Conservation (phyloP, 192 early-diverging fungal species). For the Chytriomyces sp. region DNA sequence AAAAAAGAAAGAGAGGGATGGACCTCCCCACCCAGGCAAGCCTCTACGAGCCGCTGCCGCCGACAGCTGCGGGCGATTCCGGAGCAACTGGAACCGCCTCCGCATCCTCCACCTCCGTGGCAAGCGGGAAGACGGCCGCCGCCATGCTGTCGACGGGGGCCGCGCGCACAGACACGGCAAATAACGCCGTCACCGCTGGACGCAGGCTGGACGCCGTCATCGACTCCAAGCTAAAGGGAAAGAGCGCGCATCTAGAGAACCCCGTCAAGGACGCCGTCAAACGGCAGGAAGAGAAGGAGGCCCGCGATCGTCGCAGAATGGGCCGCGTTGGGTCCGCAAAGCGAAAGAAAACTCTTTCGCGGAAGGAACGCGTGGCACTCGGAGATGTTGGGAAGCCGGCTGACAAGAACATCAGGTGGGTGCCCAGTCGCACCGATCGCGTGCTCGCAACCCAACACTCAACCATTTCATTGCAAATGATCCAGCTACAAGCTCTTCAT, state of each 20-base stretch:
- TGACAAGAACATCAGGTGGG: slow-evolving; percentile 39
- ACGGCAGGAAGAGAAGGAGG: background rate
- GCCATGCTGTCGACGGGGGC: background rate
- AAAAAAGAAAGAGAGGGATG: background rate
- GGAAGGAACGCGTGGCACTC: slow-evolving; percentile 62
- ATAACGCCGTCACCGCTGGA: background rate
- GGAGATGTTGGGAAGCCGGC: slow-evolving; percentile 65
- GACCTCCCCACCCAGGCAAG: background rate
- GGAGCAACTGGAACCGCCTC: background rate
- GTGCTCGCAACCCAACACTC: background rate
- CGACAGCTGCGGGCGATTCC: background rate
- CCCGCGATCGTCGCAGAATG: slow-evolving; percentile 30
- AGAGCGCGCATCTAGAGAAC: slow-evolving; percentile 57
- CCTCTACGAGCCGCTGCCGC: slow-evolving; percentile 11
- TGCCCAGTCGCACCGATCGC: background rate
- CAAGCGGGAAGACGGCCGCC: background rate
- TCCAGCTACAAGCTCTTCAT: slow-evolving; percentile 64
- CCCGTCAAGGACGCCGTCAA: slow-evolving; percentile 32
- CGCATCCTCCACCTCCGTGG: background rate
- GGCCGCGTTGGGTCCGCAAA: background rate
- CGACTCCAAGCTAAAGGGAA: slow-evolving; percentile 55
- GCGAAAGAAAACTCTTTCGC: slow-evolving; percentile 59
- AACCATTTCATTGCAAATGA: background rate
- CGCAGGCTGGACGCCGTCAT: background rate
- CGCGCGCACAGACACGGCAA: background rate